These are phyloP conservation scores for Trichoderma koningii DNA, from an alignment of 2,329 filamentous ascomycete genomes.

Conservation along the genomic window DNA sequence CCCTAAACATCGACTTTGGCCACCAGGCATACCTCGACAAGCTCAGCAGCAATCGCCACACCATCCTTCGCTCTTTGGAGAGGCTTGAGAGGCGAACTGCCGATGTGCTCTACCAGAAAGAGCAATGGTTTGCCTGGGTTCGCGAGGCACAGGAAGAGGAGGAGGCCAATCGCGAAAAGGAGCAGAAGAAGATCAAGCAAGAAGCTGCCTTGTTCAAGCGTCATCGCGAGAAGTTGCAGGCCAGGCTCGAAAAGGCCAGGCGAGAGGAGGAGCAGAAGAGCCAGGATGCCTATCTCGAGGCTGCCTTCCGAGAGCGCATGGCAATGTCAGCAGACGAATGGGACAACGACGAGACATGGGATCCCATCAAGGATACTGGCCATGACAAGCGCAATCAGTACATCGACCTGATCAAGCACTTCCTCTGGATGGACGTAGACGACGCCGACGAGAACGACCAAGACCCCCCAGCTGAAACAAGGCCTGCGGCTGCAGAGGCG, in stretches of 20 bases:
- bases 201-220: slow-evolving; percentile 37
- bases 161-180: slow-evolving; percentile 14
- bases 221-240: slow-evolving; percentile 34
- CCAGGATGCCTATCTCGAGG: slow-evolving; percentile 37
- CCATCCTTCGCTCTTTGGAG: slow-evolving; percentile 7
- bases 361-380: slow-evolving; percentile 36
- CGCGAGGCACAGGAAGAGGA: slow-evolving; percentile 10
- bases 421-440: slow-evolving; percentile 34
- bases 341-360: slow-evolving; percentile 34
- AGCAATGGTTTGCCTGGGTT: slow-evolving; percentile 23
- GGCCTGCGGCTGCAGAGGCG: neutral
- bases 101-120: slow-evolving; percentile 6
- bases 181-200: slow-evolving; percentile 17
- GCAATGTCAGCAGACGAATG: slow-evolving; percentile 29
- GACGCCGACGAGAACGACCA: neutral
- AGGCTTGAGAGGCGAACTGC: slow-evolving; percentile 8
- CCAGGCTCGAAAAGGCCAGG: slow-evolving; percentile 29
- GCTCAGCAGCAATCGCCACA: slow-evolving; percentile 18
- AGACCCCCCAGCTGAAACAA: neutral
- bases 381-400: slow-evolving; percentile 33
- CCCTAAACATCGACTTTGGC: slow-evolving; percentile 5
- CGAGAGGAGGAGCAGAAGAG: slow-evolving; percentile 34
- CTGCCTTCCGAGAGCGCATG: slow-evolving; percentile 34
- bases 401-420: slow-evolving; percentile 37
- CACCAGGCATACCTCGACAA: slow-evolving; percentile 18